Base-by-base conservation (phyloP, 2,329 filamentous ascomycete species). In the Claviceps sp. region DNA sequence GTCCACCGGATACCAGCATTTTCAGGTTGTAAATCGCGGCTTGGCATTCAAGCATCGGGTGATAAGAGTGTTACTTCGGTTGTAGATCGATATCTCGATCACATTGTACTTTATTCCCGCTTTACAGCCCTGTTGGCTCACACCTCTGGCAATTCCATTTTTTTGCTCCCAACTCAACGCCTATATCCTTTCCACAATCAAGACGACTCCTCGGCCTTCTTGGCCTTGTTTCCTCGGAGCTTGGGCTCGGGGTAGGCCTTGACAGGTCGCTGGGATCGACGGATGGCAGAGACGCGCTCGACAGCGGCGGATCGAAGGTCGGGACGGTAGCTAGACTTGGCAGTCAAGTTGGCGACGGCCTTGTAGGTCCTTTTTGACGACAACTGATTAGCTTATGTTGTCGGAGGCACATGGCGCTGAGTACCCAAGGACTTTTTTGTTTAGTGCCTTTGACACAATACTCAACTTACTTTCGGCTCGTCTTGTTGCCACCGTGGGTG, bases 261-360 rank as follows among this genome's bases (percentile, higher is more conserved):
- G 73, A 84, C 81, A 62, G 84, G 74, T 69, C 78, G 79, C 81
- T 94, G 86, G 63, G 85, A 82, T 66, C 78, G 77, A 71, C 84
- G 86, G 76, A 95, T 80, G 65, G 89, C 89, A 65, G 84, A 89
- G 68, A 86, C 89, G 67, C 93, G 88, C 72, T 89, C 77, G 65
- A 97, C 84, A 64, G 91, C 90, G 65, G 77, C 77, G 65, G 80
- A 73, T 62, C 85, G 85, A 72, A 90, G 78, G 69, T 91, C 87
- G 64, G 78, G 65, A 64, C 87, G 87, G 85, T 97, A 98, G 68
- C 84, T 81, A 69, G 80, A 79, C 82, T 89, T 89, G 71, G 89
- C 85, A 64, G 84, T 82, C 70, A 78, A 76, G 77, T 81, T 85
- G 74, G 89, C 89, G 69, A 97, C 82, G 64, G 80, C 79, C 77